Evolutionary conservation across 768 basidiomycete species (phyloP).

Genomic region (Austroboletus eburneus): DNA sequence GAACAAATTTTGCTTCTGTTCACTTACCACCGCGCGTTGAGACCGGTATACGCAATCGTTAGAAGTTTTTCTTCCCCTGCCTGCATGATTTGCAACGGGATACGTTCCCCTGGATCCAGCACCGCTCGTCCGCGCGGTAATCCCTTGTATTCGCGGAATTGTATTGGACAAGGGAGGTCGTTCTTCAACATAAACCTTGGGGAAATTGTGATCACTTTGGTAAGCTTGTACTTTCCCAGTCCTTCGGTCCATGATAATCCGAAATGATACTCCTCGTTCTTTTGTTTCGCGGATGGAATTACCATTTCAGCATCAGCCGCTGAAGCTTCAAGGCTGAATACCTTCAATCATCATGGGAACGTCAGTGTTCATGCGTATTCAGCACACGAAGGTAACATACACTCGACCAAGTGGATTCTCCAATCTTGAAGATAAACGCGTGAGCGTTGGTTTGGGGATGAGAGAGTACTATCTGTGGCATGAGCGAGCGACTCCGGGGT

Average conservation of each 20-base stretch:
- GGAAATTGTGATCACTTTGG: conserved; percentile 86
- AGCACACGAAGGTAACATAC: conserved; percentile 32
- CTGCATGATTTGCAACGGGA: conserved; percentile 64
- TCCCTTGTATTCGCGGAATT: conserved; percentile 82
- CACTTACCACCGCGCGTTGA: conserved; percentile 75
- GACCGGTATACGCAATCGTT: conserved; percentile 81
- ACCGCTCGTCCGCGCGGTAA: conserved; percentile 56
- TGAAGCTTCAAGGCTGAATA: conserved; percentile 88
- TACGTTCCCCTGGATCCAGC: conserved; percentile 65
- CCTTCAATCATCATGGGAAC: conserved; percentile 35
- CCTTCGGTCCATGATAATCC: conserved; percentile 94
- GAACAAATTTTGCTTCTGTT: not conserved
- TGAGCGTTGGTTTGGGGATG: conserved; percentile 77
- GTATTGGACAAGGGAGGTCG: conserved; percentile 60
- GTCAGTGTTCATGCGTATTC: conserved; percentile 5
- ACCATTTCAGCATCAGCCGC: conserved; percentile 84
- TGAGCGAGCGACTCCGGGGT: conserved; percentile 6
- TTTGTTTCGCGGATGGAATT: conserved; percentile 58
- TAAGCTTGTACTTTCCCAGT: conserved; percentile 94
- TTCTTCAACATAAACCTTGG: conserved; percentile 93
- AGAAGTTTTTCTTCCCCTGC: conserved; percentile 68
- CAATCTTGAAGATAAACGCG: conserved; percentile 77
- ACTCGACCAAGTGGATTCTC: conserved; percentile 87
- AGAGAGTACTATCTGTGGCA: conserved; percentile 64
- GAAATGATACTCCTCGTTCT: conserved; percentile 66